Conservation (phyloP, 352 stramenopile species). For the Phytophthora ohioensis region DNA sequence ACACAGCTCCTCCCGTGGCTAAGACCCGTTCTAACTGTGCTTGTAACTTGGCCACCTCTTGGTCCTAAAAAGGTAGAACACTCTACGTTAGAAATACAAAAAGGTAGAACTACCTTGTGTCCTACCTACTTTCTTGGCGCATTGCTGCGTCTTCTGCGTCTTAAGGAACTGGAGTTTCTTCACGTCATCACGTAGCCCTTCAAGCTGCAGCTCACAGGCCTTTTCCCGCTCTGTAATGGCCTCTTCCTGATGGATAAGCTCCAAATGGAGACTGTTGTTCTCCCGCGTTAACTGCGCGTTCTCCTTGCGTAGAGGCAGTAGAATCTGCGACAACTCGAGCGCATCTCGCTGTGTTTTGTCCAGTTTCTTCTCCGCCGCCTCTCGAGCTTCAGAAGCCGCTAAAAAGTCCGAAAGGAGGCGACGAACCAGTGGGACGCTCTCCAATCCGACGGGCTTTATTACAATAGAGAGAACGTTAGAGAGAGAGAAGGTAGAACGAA, state of each 20-base stretch:
- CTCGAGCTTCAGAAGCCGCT: constrained; percentile 34
- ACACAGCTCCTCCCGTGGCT: constrained; percentile 35
- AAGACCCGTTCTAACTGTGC: constrained; percentile 69
- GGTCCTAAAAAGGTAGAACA: constrained; percentile 46
- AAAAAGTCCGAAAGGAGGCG: constrained; percentile 69
- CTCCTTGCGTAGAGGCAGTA: constrained; percentile 80
- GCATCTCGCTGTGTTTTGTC: constrained; percentile 67
- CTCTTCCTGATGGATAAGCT: constrained; percentile 88
- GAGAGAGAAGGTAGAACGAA: background rate
- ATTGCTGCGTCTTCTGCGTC: constrained; percentile 60
- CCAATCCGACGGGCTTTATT: constrained; percentile 57
- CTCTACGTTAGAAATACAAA: background rate
- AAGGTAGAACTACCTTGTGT: constrained; percentile 12
- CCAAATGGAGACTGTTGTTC: constrained; percentile 83
- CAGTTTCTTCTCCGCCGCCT: constrained; percentile 52
- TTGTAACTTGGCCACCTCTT: constrained; percentile 71
- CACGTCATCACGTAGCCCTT: constrained; percentile 77
- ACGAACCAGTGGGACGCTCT: constrained; percentile 68
- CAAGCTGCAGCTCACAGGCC: constrained; percentile 65
- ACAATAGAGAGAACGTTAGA: background rate
- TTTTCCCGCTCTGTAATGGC: constrained; percentile 72
- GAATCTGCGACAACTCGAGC: constrained; percentile 72
- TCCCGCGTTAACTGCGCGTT: constrained; percentile 76
- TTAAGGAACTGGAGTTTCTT: constrained; percentile 79
- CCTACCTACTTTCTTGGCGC: constrained; percentile 59